Base-by-base conservation (phyloP, 176 grass and related monocot species). In the Eleusine coracana region DNA sequence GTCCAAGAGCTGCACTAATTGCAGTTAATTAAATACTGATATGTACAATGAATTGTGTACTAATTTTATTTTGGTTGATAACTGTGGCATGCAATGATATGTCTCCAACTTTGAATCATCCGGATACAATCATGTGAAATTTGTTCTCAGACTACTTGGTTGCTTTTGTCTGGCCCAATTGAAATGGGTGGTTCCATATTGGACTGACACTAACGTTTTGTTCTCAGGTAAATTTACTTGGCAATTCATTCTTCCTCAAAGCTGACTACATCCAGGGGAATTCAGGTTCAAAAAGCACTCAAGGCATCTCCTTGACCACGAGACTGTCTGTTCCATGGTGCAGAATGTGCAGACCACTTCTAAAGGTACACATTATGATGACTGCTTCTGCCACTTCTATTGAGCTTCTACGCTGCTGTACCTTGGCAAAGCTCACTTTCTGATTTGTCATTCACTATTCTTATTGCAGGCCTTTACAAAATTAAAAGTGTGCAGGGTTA, bases 321-420 rank as follows among this genome's bases (percentile, higher is more conserved):
- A 79, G 28, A 15, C 23, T 34, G 23, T 71, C 58, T 74, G 40
- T 58, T 51, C 49, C 63, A 58, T 77, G 41, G 18, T 59, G 63
- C 23, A 13, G 59, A 12, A 8, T 27, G 59, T 54, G 54, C 40
- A 62, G 23, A 70, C 52, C 40, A 78, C 25, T 76, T 76, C 39
- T 2, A 71, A 71, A 28, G 74, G 74, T 49, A 18, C 7, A 18
- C 61, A 80, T 74, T 71, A 74, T 86, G 60, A 80, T 75, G 60
- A 37, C 42, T 67, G n/a, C 3, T 71, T 41, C 41, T 63, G n/a
- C 27, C 65, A 70, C 69, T 81, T 81, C 39, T 48, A 75, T 67
- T 6, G 14, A 85, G 17, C 21, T 36, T 73, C 73, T 63, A 61
- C 75, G 16, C 56, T 54, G 34, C 83, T 79, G 44, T 13, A 68